Conservation (phyloP, 306 rosid genomes). For the Macrotyloma uniflorum region DNA sequence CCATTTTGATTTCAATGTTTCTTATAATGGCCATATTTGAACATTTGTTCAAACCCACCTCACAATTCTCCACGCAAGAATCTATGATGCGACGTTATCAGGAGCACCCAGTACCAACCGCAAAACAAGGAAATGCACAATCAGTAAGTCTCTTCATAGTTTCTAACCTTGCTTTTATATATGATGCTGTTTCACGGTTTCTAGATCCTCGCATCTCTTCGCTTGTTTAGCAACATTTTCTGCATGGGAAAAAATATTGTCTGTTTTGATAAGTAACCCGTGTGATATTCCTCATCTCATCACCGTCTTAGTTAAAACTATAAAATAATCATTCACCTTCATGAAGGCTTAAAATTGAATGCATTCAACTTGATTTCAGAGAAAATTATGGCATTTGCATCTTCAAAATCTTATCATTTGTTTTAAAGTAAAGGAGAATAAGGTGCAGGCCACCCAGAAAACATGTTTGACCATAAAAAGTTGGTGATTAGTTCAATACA, state of each 20-base stretch:
- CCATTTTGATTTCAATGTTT: slow-evolving; percentile 90
- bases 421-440: background rate
- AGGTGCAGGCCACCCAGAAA: background rate
- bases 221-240: background rate
- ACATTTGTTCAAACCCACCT: slow-evolving; percentile 78
- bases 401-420: background rate
- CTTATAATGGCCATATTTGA: slow-evolving; percentile 95
- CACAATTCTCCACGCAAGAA: slow-evolving; percentile 61
- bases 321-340: background rate
- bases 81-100: slow-evolving; percentile 47
- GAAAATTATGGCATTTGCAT: background rate
- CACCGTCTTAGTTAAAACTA: background rate
- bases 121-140: slow-evolving; percentile 57
- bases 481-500: background rate
- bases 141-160: slow-evolving; percentile 52
- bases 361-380: background rate
- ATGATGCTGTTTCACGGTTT: slow-evolving; percentile 2
- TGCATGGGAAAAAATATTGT: background rate
- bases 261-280: background rate
- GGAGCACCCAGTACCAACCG: slow-evolving; percentile 41
- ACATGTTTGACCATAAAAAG: slow-evolving; percentile 1
- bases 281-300: background rate
- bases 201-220: background rate
- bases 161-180: background rate
- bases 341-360: background rate